Percentiles rank a stretch among this genome's conserved stretches.
Conservation (phyloP, 805 yeast species). For the Starmera dryadoides region DNA sequence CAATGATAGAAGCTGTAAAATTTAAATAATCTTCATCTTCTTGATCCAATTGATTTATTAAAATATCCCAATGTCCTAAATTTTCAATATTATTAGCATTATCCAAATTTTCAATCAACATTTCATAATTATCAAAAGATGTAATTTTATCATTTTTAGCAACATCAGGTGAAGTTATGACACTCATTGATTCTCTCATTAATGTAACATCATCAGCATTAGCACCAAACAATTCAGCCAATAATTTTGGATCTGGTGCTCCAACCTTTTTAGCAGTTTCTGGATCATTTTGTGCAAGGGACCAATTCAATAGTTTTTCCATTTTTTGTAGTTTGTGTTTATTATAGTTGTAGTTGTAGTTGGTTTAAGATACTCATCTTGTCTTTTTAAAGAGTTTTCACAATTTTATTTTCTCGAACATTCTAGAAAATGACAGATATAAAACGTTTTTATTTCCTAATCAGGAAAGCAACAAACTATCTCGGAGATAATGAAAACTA, state of each 20-base stretch:
- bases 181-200: conserved; percentile 67
- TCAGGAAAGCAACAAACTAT: background rate
- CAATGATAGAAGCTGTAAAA: conserved; percentile 67
- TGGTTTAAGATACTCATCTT: background rate
- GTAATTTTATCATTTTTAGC: conserved; percentile 56
- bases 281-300: conserved; percentile 73
- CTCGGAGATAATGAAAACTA: no score
- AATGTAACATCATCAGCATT: conserved; percentile 83
- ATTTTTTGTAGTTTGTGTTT: conserved; percentile 27
- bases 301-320: conserved; percentile 94
- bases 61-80: conserved; percentile 70
- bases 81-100: conserved; percentile 91
- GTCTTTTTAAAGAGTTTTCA: background rate
- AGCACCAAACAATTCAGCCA: conserved; percentile 70
- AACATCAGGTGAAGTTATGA: conserved; percentile 49
- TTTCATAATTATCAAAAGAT: conserved; percentile 88
- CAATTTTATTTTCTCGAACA: background rate
- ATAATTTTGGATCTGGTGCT: conserved; percentile 68
- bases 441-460: background rate
- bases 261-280: conserved; percentile 60
- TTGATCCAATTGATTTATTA: conserved; percentile 46
- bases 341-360: background rate
- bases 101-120: conserved; percentile 88
- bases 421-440: background rate
- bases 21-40: conserved; percentile 40